Evolutionary conservation across 495 filamentous ascomycete genomes (phyloP).

Genomic region (Penicillium ochrochloron): DNA sequence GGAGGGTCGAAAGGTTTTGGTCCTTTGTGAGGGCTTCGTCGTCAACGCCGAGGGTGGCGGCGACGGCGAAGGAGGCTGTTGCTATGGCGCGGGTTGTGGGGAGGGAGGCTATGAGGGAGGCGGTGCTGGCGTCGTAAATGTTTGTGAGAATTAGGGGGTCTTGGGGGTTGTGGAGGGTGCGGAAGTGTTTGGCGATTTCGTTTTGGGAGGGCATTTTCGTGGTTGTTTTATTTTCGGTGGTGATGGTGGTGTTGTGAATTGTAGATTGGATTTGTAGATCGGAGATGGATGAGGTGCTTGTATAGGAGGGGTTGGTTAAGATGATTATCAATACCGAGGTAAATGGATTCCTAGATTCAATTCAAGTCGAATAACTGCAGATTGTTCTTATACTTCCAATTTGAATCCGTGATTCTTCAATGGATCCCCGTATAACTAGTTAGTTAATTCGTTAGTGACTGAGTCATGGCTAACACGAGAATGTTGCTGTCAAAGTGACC

Average conservation of each 20-base stretch:
- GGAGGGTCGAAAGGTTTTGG: constrained; percentile 67
- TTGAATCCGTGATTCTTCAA: neutral
- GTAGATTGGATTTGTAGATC: neutral
- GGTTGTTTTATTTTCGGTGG: neutral
- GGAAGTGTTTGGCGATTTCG: constrained; percentile 24
- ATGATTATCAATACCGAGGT: neutral
- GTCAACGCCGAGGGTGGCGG: constrained; percentile 41
- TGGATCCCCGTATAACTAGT: neutral
- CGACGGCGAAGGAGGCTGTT: constrained; percentile 57
- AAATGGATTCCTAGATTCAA: neutral
- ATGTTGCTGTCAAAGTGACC: constrained; percentile 10
- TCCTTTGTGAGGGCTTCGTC: constrained; percentile 50
- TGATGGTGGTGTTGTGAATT: neutral
- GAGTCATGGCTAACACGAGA: constrained; percentile 6
- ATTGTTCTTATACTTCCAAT: neutral
- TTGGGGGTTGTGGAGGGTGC: constrained; percentile 50
- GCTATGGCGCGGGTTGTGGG: constrained; percentile 52
- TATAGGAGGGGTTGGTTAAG: neutral
- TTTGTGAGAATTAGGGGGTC: constrained; percentile 57
- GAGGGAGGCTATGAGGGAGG: constrained; percentile 44
- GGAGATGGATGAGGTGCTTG: neutral
- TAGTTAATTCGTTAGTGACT: neutral
- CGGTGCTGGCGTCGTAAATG: constrained; percentile 54
- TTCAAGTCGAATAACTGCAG: neutral
- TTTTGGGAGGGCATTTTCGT: neutral